Conservation (phyloP, 1,284 basidiomycete genomes). For the Xerocomus amazonicus region DNA sequence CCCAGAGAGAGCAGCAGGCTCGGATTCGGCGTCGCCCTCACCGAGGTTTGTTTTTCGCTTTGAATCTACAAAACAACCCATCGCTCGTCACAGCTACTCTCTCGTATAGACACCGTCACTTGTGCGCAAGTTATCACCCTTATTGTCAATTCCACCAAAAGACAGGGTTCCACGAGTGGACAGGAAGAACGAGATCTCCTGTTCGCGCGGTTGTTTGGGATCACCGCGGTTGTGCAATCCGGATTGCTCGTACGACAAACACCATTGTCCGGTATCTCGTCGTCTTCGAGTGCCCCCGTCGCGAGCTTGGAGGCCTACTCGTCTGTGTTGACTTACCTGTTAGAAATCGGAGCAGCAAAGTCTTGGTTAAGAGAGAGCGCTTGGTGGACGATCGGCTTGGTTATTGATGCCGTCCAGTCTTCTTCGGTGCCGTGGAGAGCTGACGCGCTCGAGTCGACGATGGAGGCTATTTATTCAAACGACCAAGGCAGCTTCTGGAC, state of each 20-base stretch:
- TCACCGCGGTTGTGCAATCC: conserved; percentile 80
- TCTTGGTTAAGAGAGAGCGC: conserved; percentile 90
- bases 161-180: conserved; percentile 72
- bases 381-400: conserved; percentile 79
- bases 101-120: conserved; percentile 75
- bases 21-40: conserved; percentile 94
- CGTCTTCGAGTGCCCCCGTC: conserved; percentile 48
- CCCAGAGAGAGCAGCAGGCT: conserved; percentile 90
- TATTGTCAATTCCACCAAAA: conserved; percentile 66
- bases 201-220: conserved; percentile 91
- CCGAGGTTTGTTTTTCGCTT: conserved; percentile 64
- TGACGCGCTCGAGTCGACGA: conserved; percentile 53
- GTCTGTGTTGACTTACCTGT: conserved; percentile 61
- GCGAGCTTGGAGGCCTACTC: conserved; percentile 62
- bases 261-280: conserved; percentile 51
- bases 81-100: conserved; percentile 60
- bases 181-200: conserved; percentile 91
- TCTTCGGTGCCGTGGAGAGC: conserved; percentile 70
- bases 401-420: conserved; percentile 54
- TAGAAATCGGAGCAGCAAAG: conserved; percentile 77
- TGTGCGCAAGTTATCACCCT: conserved; percentile 74
- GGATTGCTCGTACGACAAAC: conserved; percentile 66
- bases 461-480: conserved; percentile 48
- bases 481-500: conserved; percentile 52
- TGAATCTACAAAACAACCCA: conserved; percentile 2